phyloP scores from a whole-genome alignment of 2,329 filamentous ascomycete species.

The Rhinocladiella similis region DNA sequence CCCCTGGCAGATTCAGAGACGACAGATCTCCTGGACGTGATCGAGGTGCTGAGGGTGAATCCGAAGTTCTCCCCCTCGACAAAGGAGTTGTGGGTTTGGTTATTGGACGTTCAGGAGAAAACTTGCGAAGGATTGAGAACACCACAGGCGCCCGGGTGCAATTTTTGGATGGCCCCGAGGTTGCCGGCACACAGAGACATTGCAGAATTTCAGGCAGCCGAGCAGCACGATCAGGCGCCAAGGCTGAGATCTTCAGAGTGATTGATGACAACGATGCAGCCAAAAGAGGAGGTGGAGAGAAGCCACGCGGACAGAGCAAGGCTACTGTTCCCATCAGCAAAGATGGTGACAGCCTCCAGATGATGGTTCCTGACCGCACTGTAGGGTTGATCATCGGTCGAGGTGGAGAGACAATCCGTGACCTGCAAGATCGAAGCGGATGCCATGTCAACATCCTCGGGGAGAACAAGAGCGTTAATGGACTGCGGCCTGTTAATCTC shows the following conservation, averaged over 20 bases:
- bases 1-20: slow-evolving; percentile 34
- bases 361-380: slow-evolving; percentile 92
- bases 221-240: slow-evolving; percentile 72
- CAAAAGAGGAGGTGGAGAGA: slow-evolving; percentile 32
- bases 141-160: slow-evolving; percentile 84
- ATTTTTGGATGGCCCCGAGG: slow-evolving; percentile 75
- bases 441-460: slow-evolving; percentile 95
- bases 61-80: slow-evolving; percentile 83
- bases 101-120: slow-evolving; percentile 88
- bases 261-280: slow-evolving; percentile 79
- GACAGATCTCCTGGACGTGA: slow-evolving; percentile 58
- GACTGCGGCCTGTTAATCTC: slow-evolving; percentile 83
- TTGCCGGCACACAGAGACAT: slow-evolving; percentile 70
- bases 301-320: slow-evolving; percentile 25
- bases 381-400: slow-evolving; percentile 93
- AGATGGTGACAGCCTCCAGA: slow-evolving; percentile 81
- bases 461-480: slow-evolving; percentile 90
- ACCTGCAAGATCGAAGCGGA: slow-evolving; percentile 86
- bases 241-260: slow-evolving; percentile 79
- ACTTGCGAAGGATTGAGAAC: slow-evolving; percentile 77
- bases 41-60: slow-evolving; percentile 61
- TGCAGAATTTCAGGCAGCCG: slow-evolving; percentile 81
- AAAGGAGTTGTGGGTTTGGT: slow-evolving; percentile 85
- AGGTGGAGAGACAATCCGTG: slow-evolving; percentile 87
- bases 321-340: slow-evolving; percentile 46